Evolutionary conservation across 768 basidiomycete species (phyloP).

Genomic region (Hericium rajendrae): DNA sequence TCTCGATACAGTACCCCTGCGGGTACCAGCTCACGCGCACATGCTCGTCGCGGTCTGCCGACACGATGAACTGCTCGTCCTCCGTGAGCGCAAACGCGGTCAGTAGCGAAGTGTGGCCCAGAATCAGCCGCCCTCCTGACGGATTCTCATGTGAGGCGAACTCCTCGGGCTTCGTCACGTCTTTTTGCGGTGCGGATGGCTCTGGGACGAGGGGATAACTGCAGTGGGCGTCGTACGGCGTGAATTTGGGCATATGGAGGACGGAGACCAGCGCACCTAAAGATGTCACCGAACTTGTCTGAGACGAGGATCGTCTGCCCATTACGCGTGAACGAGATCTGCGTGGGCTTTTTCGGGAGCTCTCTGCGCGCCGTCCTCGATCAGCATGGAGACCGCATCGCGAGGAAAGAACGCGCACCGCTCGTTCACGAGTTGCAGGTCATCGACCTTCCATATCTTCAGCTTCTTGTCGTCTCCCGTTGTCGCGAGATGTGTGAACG

Average conservation of each 20-base stretch:
- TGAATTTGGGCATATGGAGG: not conserved
- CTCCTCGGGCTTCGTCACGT: conserved; percentile 17
- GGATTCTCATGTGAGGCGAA: conserved; percentile 57
- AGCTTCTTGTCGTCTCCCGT: conserved; percentile 75
- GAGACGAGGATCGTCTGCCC: conserved; percentile 65
- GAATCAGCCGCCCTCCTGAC: conserved; percentile 56
- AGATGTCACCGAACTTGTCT: conserved; percentile 95
- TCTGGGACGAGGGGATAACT: conserved; percentile 55
- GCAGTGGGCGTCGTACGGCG: not conserved
- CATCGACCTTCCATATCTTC: conserved; percentile 60
- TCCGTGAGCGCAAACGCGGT: conserved; percentile 60
- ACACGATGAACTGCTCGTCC: conserved; percentile 70
- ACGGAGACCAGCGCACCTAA: conserved; percentile 40
- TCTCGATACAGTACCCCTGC: conserved; percentile 75
- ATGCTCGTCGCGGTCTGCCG: conserved; percentile 93
- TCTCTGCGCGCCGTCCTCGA: conserved; percentile 36
- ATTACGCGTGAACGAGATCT: conserved; percentile 50
- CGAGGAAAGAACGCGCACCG: conserved; percentile 34
- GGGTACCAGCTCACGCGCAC: conserved; percentile 89
- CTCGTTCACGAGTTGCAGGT: conserved; percentile 45
- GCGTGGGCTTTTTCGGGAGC: conserved; percentile 76
- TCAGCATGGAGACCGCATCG: not conserved
- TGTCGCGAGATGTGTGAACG: conserved; percentile 44
- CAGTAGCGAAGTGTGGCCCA: conserved; percentile 86
- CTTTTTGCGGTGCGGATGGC: conserved; percentile 10